phyloP scores from a whole-genome alignment of 2,329 filamentous ascomycete species.

The Aspergillus neotritici region DNA sequence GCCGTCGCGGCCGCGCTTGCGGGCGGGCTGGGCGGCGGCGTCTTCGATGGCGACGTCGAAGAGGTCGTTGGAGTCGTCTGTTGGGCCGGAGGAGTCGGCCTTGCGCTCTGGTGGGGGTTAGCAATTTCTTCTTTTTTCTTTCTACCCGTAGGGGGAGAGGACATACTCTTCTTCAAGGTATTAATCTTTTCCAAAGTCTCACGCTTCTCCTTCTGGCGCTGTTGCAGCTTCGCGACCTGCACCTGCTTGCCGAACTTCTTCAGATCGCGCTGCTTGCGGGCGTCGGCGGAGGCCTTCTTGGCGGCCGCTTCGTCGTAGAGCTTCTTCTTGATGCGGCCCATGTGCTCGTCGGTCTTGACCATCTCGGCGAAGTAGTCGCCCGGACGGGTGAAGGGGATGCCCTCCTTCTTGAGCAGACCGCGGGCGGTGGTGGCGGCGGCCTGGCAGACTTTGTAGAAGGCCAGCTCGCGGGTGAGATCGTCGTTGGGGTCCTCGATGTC shows the following conservation, averaged over 20 bases:
- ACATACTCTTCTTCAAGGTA: slow-evolving; percentile 87
- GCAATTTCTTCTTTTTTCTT: too few relatives aligned
- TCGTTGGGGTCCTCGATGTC: slow-evolving; percentile 80
- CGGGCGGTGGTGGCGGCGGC: slow-evolving; percentile 71
- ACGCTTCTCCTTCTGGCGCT: slow-evolving; percentile 85
- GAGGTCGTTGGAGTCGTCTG: slow-evolving; percentile 68
- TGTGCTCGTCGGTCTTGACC: slow-evolving; percentile 97
- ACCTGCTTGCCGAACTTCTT: slow-evolving; percentile 99
- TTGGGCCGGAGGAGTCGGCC: slow-evolving; percentile 55
- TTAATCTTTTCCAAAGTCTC: slow-evolving; percentile 95
- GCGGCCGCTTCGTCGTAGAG: slow-evolving; percentile 83
- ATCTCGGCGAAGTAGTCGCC: slow-evolving; percentile 98
- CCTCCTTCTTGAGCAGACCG: slow-evolving; percentile 70
- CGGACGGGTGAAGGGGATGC: slow-evolving; percentile 78
- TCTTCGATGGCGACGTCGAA: slow-evolving; percentile 87
- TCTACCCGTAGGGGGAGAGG: neutral
- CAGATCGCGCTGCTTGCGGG: slow-evolving; percentile 82
- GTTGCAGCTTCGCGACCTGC: slow-evolving; percentile 91
- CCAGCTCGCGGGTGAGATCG: slow-evolving; percentile 84
- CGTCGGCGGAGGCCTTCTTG: slow-evolving; percentile 89
- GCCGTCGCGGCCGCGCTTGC: slow-evolving; percentile 38
- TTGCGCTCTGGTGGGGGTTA: slow-evolving; percentile 63
- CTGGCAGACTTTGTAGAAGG: slow-evolving; percentile 86
- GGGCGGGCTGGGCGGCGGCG: slow-evolving; percentile 53
- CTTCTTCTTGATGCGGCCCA: slow-evolving; percentile 93